Conservation (phyloP, 352 stramenopile genomes). For the Globisporangium nodosum region DNA sequence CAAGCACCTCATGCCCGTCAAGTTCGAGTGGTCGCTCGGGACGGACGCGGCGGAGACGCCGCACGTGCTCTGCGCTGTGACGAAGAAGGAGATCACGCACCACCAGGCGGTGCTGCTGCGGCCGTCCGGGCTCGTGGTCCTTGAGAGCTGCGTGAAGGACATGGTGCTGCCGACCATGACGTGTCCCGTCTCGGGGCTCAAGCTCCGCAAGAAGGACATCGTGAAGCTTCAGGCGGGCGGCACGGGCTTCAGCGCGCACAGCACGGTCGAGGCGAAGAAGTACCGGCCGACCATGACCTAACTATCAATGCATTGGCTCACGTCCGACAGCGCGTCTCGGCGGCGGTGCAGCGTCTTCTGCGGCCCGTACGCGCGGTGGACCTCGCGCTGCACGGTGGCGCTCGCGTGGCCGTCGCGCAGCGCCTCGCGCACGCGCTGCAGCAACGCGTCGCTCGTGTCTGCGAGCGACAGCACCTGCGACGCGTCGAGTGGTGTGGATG, state of each 20-base stretch:
- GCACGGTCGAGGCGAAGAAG: constrained; percentile 83
- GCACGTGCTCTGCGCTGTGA: constrained; percentile 68
- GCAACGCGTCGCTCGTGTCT: constrained; percentile 42
- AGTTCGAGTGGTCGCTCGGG: constrained; percentile 62
- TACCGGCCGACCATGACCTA: constrained; percentile 82
- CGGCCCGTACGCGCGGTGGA: constrained; percentile 34
- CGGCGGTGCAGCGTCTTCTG: constrained; percentile 35
- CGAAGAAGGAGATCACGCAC: constrained; percentile 81
- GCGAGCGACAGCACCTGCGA: constrained; percentile 31
- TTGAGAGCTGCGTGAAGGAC: constrained; percentile 75
- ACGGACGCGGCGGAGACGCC: constrained; percentile 11
- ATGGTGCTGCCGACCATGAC: constrained; percentile 85
- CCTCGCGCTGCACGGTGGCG: constrained; percentile 28
- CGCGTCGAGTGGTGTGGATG: background rate
- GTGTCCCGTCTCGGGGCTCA: constrained; percentile 76
- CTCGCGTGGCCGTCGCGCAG: constrained; percentile 25
- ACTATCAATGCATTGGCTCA: constrained; percentile 25
- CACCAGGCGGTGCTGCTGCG: constrained; percentile 69
- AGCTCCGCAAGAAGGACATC: constrained; percentile 85
- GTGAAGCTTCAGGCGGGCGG: constrained; percentile 69
- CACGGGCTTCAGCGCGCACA: constrained; percentile 81
- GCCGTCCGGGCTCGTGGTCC: constrained; percentile 73
- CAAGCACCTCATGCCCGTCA: constrained; percentile 85
- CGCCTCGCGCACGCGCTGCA: constrained; percentile 45
- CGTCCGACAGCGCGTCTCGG: constrained; percentile 35